These are phyloP conservation scores for Sporothrix schenckii DNA, from an alignment of 2,329 filamentous ascomycete species.

Conservation along the genomic window DNA sequence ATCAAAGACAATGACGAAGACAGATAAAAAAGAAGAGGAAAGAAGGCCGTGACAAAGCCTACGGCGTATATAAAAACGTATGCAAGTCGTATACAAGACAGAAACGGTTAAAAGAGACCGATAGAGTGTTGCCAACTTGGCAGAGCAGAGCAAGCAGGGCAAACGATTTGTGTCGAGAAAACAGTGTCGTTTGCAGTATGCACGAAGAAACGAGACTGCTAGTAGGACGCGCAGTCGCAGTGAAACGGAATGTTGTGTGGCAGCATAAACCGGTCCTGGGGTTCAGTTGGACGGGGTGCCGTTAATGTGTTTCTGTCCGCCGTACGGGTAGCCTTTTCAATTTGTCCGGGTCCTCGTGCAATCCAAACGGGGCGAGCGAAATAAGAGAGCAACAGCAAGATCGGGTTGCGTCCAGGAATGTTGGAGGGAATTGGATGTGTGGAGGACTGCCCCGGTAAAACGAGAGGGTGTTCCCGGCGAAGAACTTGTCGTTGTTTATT, in stretches of 20 bases:
- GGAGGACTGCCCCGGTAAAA: conserved; percentile 3
- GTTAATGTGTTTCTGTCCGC: conserved; percentile 8
- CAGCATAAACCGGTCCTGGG: conserved; percentile 7
- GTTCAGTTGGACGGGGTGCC: conserved; percentile 21
- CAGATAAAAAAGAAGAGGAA: neutral
- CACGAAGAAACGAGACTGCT: conserved; percentile 11
- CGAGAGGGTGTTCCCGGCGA: neutral
- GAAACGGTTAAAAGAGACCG: conserved; percentile 13
- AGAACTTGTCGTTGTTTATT: neutral
- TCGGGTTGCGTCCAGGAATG: conserved; percentile 18
- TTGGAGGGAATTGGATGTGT: conserved; percentile 5
- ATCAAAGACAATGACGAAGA: neutral
- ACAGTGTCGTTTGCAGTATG: conserved; percentile 9
- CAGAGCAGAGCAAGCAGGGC: neutral
- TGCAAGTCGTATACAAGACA: conserved; percentile 2
- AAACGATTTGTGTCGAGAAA: neutral
- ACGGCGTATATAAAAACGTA: conserved; percentile 17
- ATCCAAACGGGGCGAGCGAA: conserved; percentile 3
- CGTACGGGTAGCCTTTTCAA: conserved; percentile 1
- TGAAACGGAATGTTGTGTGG: conserved; percentile 30
- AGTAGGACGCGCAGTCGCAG: conserved; percentile 19
- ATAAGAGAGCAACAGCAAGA: neutral
- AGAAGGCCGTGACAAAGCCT: neutral
- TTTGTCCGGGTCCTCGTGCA: conserved; percentile 6
- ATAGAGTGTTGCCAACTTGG: neutral